Evolutionary conservation across 2,329 filamentous ascomycete species (phyloP).

Genomic region (Knoxdaviesia proteae): DNA sequence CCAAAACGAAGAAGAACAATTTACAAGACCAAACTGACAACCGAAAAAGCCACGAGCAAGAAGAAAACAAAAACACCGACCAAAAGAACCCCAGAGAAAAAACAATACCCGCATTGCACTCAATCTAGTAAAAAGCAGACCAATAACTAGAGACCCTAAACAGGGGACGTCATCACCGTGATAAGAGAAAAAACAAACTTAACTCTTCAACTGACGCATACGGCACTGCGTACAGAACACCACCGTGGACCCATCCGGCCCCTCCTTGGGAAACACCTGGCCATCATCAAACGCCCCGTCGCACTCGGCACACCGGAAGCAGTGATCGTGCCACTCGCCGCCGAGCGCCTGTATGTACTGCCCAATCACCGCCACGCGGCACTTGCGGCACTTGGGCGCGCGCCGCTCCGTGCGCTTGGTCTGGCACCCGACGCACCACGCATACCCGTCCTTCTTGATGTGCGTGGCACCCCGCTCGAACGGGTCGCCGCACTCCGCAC

Average conservation of each 20-base stretch:
- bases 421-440: conserved; percentile 89
- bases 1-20: not conserved
- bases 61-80: not conserved
- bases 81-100: not conserved
- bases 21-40: not conserved
- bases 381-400: conserved; percentile 72
- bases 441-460: conserved; percentile 91
- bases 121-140: not conserved
- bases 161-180: too few species aligned
- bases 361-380: conserved; percentile 66
- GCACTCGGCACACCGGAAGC: conserved; percentile 61
- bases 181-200: conserved; percentile 5
- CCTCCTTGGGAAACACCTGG: conserved; percentile 40
- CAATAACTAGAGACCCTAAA: not conserved
- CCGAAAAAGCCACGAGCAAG: not conserved
- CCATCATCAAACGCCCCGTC: conserved; percentile 40
- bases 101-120: not conserved
- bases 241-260: conserved; percentile 22
- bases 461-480: conserved; percentile 53
- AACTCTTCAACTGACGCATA: conserved; percentile 35
- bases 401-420: conserved; percentile 77
- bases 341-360: conserved; percentile 78
- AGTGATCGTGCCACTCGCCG: conserved; percentile 80
- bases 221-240: conserved; percentile 42
- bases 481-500: conserved; percentile 91